Evolutionary conservation across 345 rosid species (phyloP).

Genomic region (Cochlearia excelsa): DNA sequence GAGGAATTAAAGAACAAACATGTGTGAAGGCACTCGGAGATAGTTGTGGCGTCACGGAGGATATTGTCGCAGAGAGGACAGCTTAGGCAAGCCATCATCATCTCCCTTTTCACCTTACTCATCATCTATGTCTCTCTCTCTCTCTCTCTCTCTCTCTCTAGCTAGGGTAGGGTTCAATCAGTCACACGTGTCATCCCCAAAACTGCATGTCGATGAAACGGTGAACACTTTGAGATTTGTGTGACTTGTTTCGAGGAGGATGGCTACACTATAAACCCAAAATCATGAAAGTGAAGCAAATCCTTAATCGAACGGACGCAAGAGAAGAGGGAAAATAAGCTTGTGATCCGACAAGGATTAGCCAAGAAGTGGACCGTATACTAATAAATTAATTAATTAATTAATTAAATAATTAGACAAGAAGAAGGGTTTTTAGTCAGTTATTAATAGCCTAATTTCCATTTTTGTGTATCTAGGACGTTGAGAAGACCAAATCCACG

Average conservation of each 20-base stretch:
- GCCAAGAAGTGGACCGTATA: no score
- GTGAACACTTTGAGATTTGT: no score
- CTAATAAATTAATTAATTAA: no score
- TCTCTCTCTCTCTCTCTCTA: constrained; percentile 50
- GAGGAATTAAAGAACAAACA: constrained; percentile 34
- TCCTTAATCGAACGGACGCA: constrained; percentile 1
- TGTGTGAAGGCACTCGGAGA: constrained; percentile 91
- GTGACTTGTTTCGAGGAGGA: background rate
- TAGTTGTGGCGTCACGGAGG: constrained; percentile 83
- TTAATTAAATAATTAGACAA: no score
- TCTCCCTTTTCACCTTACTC: constrained; percentile 61
- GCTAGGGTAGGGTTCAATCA: constrained; percentile 1
- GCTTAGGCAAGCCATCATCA: constrained; percentile 82
- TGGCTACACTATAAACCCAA: background rate
- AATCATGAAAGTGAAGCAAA: background rate
- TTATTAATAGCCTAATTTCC: no score
- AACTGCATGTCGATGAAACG: constrained; percentile 38
- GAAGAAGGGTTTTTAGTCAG: no score
- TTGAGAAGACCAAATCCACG: no score
- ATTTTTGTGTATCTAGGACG: no score
- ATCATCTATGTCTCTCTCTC: constrained; percentile 54
- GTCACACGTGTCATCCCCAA: constrained; percentile 29
- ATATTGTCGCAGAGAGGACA: constrained; percentile 79
- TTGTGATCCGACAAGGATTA: constrained; percentile 10
- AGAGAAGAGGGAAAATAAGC: background rate